Evolutionary conservation across 768 basidiomycete genomes (phyloP), one percentile per base, ranked within the genome.

Genomic region (Mycena rebaudengoi): DNA sequence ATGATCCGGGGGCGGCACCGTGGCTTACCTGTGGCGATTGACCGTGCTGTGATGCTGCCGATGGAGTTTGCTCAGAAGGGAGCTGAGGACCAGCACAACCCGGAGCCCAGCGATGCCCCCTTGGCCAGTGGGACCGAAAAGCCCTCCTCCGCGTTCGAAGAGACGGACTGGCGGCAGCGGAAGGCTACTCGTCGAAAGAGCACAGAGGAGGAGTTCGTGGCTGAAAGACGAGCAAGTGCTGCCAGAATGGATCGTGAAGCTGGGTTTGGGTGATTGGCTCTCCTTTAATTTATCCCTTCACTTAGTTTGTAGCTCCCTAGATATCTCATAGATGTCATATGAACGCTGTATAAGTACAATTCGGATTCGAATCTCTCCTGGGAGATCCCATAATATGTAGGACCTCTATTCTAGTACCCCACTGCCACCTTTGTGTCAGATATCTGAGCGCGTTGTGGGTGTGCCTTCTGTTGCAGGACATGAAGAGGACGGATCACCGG

Each of bases 1-100:
- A 99, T 99, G 94, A 84, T 99, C 64, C 91, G 98, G 60, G 95
- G 96, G 8, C 86, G 95, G 13, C 96, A 98, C 75, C 90, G 96
- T 46, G 94, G 94, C 35, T 79, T 95, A 7, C 94, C 94, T 0
- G 90, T 92, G 21, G 94, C 93, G 10, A 94, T 96, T 46, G 94
- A 95, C 76, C 88, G 95, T 53, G 93, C 95, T 0, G 86, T 96
- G 52, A 83, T 96, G 72, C 82, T 96, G 18, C 95, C 94, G 0
- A 80, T 79, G 33, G 93, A 94, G 60, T 86, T 86, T 62, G 69
- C 46, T 41, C 23, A 81, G 63, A 75, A 74, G 33, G 52, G 25
- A 10, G 35, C 40, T 26, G 51, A 62, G 23, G 46, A 58, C 14
- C 40, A 62, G 21, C 18, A 60, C 20, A 60, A 48, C 21, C 63